A percentile compares a stretch with the other conserved stretches of the same genome.
phyloP scores from a whole-genome alignment of 2,329 filamentous ascomycete species.

The Diaporthe velutina region DNA sequence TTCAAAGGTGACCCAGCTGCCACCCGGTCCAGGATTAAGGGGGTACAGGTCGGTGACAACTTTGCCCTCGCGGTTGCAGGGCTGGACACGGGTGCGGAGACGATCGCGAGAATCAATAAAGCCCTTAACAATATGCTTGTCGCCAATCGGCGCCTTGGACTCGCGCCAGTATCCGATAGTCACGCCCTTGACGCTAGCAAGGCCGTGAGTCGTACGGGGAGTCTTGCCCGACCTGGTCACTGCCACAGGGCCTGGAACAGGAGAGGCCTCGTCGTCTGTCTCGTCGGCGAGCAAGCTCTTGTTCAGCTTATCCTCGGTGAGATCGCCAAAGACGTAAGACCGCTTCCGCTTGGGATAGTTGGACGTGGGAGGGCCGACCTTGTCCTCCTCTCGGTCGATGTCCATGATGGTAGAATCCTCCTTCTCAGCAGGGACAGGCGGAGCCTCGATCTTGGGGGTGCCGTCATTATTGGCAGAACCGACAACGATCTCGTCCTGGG shows the following conservation, averaged over 20 bases:
- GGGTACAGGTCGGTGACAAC: constrained; percentile 60
- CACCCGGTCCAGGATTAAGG: constrained; percentile 69
- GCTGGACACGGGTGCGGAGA: constrained; percentile 70
- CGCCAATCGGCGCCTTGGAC: constrained; percentile 61
- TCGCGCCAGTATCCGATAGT: constrained; percentile 72
- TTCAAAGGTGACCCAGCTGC: constrained; percentile 75
- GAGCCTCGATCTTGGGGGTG: constrained; percentile 53
- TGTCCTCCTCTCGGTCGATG: not conserved
- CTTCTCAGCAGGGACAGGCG: constrained; percentile 53
- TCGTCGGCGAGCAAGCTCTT: constrained; percentile 49
- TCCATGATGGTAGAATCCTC: constrained; percentile 47
- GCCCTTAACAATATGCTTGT: constrained; percentile 71
- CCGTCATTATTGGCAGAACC: constrained; percentile 55
- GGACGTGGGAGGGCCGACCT: not conserved
- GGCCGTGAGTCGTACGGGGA: constrained; percentile 46
- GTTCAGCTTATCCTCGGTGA: constrained; percentile 62
- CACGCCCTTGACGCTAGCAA: constrained; percentile 58
- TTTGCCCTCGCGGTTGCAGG: constrained; percentile 61
- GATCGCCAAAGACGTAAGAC: constrained; percentile 61
- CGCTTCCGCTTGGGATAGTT: constrained; percentile 70
- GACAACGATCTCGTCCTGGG: constrained; percentile 68
- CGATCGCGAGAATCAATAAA: constrained; percentile 74
- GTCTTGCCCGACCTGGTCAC: constrained; percentile 5
- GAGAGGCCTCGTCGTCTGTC: constrained; percentile 42
- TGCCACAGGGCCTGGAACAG: constrained; percentile 39